These are phyloP conservation scores for Meyerozyma sp. DNA, from an alignment of 1,139 yeast genomes.

Conservation along the genomic window DNA sequence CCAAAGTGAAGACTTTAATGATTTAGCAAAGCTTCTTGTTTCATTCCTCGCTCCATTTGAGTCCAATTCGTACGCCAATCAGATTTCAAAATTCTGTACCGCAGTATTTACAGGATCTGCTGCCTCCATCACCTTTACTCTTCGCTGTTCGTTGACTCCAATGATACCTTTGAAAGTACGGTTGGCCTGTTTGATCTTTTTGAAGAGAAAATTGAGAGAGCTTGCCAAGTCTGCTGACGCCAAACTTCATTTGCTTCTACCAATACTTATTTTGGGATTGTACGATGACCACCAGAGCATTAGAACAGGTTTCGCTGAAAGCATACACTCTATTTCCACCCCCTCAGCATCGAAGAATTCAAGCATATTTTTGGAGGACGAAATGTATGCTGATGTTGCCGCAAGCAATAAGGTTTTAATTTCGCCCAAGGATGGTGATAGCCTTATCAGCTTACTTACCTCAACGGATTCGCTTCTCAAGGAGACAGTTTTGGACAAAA, in stretches of 20 bases:
- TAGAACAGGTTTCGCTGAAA: slow-evolving; percentile 21
- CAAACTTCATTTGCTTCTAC: slow-evolving; percentile 30
- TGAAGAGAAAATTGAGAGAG: slow-evolving; percentile 31
- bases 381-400: slow-evolving; percentile 35
- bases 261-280: slow-evolving; percentile 33
- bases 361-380: slow-evolving; percentile 33
- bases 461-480: slow-evolving; percentile 16
- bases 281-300: slow-evolving; percentile 23
- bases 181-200: slow-evolving; percentile 36
- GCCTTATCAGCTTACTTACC: slow-evolving; percentile 41
- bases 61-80: slow-evolving; percentile 7
- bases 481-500: slow-evolving; percentile 27
- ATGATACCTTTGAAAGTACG: slow-evolving; percentile 55
- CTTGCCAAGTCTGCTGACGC: slow-evolving; percentile 20
- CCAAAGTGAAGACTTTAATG: slow-evolving; percentile 34
- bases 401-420: slow-evolving; percentile 47
- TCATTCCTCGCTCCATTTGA: slow-evolving; percentile 9
- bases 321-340: slow-evolving; percentile 16
- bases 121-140: slow-evolving; percentile 47
- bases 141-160: slow-evolving; percentile 53
- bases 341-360: slow-evolving; percentile 16
- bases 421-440: slow-evolving; percentile 58
- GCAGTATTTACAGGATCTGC: slow-evolving; percentile 24
- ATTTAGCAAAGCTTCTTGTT: slow-evolving; percentile 34
- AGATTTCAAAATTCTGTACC: slow-evolving; percentile 16